A percentile compares a stretch with the other conserved stretches of the same genome.
These are phyloP conservation scores for Boletales sp. DNA, from an alignment of 768 basidiomycete genomes.

Conservation along the genomic window DNA sequence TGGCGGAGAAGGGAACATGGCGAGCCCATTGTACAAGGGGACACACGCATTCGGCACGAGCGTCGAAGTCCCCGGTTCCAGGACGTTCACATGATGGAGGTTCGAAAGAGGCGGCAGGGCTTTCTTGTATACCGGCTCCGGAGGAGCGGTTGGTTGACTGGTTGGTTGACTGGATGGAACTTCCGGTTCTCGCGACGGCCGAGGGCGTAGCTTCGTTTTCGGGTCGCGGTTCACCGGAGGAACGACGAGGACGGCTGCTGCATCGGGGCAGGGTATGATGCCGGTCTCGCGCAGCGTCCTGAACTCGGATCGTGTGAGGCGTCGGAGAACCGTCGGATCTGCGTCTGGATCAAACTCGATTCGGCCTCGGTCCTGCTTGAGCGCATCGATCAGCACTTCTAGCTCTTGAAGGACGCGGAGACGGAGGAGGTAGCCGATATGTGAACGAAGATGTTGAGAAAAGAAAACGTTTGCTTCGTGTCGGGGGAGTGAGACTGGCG, in stretches of 20 bases:
- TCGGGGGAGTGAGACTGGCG: constrained; percentile 21
- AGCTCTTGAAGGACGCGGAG: constrained; percentile 75
- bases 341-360: constrained; percentile 4
- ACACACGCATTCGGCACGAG: constrained; percentile 35
- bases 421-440: constrained; percentile 66
- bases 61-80: constrained; percentile 5
- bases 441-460: constrained; percentile 46
- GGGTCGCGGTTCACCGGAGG: constrained; percentile 62
- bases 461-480: constrained; percentile 28
- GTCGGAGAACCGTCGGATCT: constrained; percentile 48
- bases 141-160: background rate
- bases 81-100: constrained; percentile 6
- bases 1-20: constrained; percentile 57
- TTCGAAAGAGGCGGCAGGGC: constrained; percentile 27
- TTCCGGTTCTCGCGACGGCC: constrained; percentile 35
- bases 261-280: constrained; percentile 46
- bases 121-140: constrained; percentile 7
- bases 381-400: constrained; percentile 45
- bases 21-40: constrained; percentile 67
- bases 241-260: constrained; percentile 64
- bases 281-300: constrained; percentile 43
- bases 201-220: constrained; percentile 41
- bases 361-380: constrained; percentile 5
- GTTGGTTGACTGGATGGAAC: constrained; percentile 14
- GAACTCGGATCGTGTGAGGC: constrained; percentile 65